Percentiles rank a stretch among this genome's conserved stretches.
Conservation (phyloP, 495 filamentous ascomycete genomes). For the Aspergillus sclerotioniger region DNA sequence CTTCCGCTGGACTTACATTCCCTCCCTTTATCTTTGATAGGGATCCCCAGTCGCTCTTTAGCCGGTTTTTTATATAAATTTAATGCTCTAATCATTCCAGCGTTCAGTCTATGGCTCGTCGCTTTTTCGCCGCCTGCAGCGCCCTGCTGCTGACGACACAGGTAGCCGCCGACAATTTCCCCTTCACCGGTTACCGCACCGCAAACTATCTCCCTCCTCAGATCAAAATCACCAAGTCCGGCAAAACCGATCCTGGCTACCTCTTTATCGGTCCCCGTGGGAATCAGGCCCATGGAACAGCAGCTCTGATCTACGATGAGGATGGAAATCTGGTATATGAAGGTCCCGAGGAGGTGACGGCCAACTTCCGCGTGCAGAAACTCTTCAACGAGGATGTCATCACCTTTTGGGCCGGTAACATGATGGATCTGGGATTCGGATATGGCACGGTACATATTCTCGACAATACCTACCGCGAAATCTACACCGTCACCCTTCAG, state of each 20-base stretch:
- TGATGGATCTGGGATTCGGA: slow-evolving; percentile 32
- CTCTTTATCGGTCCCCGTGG: slow-evolving; percentile 37
- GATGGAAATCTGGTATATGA: slow-evolving; percentile 35
- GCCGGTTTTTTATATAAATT: neutral
- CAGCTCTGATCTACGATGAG: slow-evolving; percentile 37
- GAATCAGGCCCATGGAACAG: slow-evolving; percentile 26
- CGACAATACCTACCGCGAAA: slow-evolving; percentile 39
- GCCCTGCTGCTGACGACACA: slow-evolving; percentile 27
- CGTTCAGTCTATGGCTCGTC: slow-evolving; percentile 9
- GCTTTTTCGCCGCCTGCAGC: slow-evolving; percentile 22
- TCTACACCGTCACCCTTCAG: slow-evolving; percentile 33
- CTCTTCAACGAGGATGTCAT: slow-evolving; percentile 33
- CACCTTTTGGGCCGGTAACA: slow-evolving; percentile 38
- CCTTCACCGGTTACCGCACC: slow-evolving; percentile 27
- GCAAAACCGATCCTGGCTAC: slow-evolving; percentile 32
- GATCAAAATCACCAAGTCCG: slow-evolving; percentile 30
- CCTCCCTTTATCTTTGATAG: neutral
- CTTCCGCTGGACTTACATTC: neutral
- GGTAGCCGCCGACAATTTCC: slow-evolving; percentile 27
- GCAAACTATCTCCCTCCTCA: slow-evolving; percentile 30
- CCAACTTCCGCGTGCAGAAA: slow-evolving; percentile 36
- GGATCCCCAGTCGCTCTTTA: neutral
- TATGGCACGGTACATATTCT: slow-evolving; percentile 38
- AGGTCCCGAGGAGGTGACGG: slow-evolving; percentile 31
- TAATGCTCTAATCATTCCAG: neutral